Conservation (phyloP, 2,329 filamentous ascomycete species). For the Fusarium torreyae region DNA sequence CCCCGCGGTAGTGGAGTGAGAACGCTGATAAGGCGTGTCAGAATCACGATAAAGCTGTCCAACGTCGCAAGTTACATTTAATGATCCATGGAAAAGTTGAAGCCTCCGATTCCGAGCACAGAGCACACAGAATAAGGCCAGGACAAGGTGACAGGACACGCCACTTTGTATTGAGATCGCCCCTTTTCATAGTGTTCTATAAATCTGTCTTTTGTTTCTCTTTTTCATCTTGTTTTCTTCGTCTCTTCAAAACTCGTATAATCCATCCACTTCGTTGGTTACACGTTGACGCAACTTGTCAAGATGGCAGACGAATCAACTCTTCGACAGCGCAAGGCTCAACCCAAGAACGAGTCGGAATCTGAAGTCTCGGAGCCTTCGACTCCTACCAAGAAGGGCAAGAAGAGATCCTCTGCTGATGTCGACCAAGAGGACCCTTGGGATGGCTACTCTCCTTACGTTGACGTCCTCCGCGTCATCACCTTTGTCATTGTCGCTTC, state of each 20-base stretch:
- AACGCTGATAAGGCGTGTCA: constrained; percentile 35
- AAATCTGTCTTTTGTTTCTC: constrained; percentile 12
- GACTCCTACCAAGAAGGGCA: constrained; percentile 45
- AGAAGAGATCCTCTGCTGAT: constrained; percentile 39
- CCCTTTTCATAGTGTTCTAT: constrained; percentile 26
- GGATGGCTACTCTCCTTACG: constrained; percentile 67
- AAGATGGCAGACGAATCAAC: constrained; percentile 58
- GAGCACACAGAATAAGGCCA: constrained; percentile 19
- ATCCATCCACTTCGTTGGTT: not conserved
- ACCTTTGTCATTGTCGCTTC: constrained; percentile 77
- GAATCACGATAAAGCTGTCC: constrained; percentile 46
- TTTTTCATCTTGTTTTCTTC: constrained; percentile 3
- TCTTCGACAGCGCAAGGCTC: constrained; percentile 63
- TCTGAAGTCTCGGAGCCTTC: constrained; percentile 45
- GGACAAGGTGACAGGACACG: constrained; percentile 35
- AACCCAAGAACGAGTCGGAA: constrained; percentile 41
- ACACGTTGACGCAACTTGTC: constrained; percentile 13
- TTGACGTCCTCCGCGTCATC: constrained; percentile 80
- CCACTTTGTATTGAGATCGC: constrained; percentile 37
- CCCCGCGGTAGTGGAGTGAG: constrained; percentile 41
- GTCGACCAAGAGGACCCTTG: constrained; percentile 61
- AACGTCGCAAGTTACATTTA: constrained; percentile 34
- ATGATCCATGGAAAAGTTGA: constrained; percentile 31
- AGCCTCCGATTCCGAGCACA: constrained; percentile 39
- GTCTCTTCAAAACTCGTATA: not conserved